These are phyloP conservation scores for Choiromyces venosus DNA, from an alignment of 495 filamentous ascomycete genomes.

Conservation along the genomic window DNA sequence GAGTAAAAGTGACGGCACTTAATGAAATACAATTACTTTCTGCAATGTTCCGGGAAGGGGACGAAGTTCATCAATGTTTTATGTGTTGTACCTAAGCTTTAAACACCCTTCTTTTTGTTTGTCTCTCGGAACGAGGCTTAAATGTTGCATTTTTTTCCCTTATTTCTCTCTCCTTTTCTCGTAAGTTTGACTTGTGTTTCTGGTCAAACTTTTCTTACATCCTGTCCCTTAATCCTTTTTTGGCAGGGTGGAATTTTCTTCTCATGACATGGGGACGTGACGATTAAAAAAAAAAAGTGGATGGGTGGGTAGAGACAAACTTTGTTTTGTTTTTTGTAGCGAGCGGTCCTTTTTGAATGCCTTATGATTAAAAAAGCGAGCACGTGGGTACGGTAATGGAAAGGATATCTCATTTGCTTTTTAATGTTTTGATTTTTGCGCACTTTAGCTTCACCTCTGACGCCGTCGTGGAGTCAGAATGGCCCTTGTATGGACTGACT, in stretches of 20 bases:
- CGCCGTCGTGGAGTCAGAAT: background rate
- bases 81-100: background rate
- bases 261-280: background rate
- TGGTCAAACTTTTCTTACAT: background rate
- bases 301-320: background rate
- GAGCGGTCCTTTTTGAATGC: background rate
- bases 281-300: background rate
- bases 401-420: background rate
- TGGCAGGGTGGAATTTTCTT: background rate
- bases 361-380: background rate
- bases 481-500: background rate
- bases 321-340: background rate
- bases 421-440: background rate
- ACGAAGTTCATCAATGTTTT: background rate
- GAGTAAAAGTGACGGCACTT: constrained; percentile 35
- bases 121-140: background rate
- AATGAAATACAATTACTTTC: background rate
- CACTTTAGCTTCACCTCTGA: background rate
- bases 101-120: background rate
- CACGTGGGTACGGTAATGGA: background rate
- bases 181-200: background rate
- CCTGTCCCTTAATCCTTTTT: background rate
- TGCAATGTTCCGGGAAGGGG: background rate
- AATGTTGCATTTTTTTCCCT: background rate
- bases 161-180: background rate